These are phyloP conservation scores for Barnettozyma siamensis DNA, from an alignment of 805 yeast genomes.

Conservation along the genomic window DNA sequence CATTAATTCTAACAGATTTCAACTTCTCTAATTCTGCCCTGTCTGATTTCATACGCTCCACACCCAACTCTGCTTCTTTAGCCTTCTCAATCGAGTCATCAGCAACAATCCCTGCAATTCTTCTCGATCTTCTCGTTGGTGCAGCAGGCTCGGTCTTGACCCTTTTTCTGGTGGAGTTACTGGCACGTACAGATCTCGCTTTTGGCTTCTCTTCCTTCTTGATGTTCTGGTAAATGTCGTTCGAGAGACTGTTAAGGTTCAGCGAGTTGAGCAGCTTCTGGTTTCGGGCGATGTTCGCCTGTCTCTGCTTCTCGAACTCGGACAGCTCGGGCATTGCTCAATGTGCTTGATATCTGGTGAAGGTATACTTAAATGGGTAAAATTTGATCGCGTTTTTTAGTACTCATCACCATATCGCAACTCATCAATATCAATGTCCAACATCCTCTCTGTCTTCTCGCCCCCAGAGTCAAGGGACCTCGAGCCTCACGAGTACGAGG, in stretches of 20 bases:
- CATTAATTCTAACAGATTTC: constrained; percentile 54
- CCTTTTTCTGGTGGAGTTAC: constrained; percentile 7
- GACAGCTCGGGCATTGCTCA: constrained; percentile 30
- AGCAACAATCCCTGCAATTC: constrained; percentile 66
- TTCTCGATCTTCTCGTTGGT: constrained; percentile 71
- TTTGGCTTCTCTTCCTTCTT: constrained; percentile 24
- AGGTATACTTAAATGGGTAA: not conserved
- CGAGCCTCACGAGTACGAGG: constrained; percentile 37
- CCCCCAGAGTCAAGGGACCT: constrained; percentile 25
- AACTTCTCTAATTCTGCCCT: constrained; percentile 41
- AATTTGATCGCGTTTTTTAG: too few species aligned
- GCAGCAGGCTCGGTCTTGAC: constrained; percentile 25
- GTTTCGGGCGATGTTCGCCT: constrained; percentile 79
- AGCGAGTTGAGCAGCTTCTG: constrained; percentile 66
- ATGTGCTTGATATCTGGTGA: too few species aligned
- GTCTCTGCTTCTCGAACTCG: constrained; percentile 67
- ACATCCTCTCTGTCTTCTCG: constrained; percentile 22
- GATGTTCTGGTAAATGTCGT: constrained; percentile 46
- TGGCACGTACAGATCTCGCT: too few species aligned
- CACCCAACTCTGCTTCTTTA: constrained; percentile 19
- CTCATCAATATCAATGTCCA: constrained; percentile 10
- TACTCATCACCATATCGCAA: too few species aligned
- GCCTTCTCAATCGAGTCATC: constrained; percentile 40
- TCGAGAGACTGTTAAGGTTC: constrained; percentile 55
- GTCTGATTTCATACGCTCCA: constrained; percentile 28